phyloP scores from a whole-genome alignment of 2,329 filamentous ascomycete species.

The Fusarium foetens region DNA sequence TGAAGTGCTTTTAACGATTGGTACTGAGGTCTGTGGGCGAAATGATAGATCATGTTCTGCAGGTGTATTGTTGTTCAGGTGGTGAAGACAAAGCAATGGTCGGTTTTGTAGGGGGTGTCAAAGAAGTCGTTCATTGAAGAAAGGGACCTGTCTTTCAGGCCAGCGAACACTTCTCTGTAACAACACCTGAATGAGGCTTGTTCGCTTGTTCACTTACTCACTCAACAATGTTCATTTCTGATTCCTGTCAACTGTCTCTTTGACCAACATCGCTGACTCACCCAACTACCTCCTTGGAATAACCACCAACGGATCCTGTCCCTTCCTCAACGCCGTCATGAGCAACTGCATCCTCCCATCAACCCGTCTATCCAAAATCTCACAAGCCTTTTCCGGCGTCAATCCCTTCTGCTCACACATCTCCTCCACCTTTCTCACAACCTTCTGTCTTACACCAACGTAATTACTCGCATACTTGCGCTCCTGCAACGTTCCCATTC shows the following conservation, averaged over 20 bases:
- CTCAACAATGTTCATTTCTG: background rate
- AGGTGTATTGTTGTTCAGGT: background rate
- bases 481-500: constrained; percentile 26
- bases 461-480: constrained; percentile 45
- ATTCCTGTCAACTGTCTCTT: background rate
- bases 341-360: constrained; percentile 42
- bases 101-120: background rate
- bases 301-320: constrained; percentile 36
- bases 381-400: constrained; percentile 10
- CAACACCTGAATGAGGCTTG: background rate
- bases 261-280: background rate
- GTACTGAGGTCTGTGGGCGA: background rate
- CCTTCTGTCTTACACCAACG: constrained; percentile 36
- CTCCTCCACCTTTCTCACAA: constrained; percentile 34
- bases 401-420: constrained; percentile 17
- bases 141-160: background rate
- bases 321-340: constrained; percentile 31
- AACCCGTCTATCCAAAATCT: constrained; percentile 32
- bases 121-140: constrained; percentile 2
- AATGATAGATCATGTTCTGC: background rate
- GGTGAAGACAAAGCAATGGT: constrained; percentile 2
- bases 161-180: background rate
- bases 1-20: constrained; percentile 2
- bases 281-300: constrained; percentile 10
- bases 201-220: background rate